Conservation (phyloP, 257 asterid genomes). For the Nicotiana tomentosiformis region DNA sequence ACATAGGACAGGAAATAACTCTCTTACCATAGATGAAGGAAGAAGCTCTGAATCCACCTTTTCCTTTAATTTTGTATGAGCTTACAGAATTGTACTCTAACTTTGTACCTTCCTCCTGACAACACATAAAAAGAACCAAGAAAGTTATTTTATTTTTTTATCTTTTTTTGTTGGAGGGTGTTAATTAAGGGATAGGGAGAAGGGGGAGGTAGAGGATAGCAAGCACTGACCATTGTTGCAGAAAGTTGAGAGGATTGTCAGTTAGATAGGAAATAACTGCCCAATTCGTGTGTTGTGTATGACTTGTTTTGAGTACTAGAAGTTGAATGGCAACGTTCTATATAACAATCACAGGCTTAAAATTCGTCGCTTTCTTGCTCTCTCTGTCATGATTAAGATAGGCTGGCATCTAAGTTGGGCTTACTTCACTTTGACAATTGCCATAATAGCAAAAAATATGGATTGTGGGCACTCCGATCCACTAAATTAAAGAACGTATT, state of each 20-base stretch:
- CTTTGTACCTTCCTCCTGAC: conserved; percentile 46
- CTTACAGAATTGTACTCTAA: conserved; percentile 12
- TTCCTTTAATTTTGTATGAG: conserved; percentile 26
- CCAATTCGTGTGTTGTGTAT: background rate
- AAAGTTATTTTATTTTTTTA: background rate
- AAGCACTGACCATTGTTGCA: conserved; percentile 13
- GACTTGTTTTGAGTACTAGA: too few relatives aligned
- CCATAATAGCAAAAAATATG: background rate
- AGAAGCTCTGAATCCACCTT: conserved; percentile 72
- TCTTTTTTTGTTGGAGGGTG: too few relatives aligned
- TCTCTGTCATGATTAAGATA: conserved; percentile 35
- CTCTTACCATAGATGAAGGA: conserved; percentile 61
- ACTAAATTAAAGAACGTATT: too few relatives aligned
- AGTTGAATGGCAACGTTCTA: conserved; percentile 10
- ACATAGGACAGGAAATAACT: background rate
- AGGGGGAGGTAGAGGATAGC: background rate
- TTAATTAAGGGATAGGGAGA: background rate
- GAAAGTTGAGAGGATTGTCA: too few relatives aligned
- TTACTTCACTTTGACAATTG: conserved; percentile 19
- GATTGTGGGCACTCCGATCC: conserved; percentile 12
- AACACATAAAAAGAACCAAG: background rate
- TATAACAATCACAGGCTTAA: conserved; percentile 29
- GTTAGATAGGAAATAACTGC: background rate
- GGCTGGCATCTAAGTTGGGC: conserved; percentile 35
- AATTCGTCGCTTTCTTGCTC: conserved; percentile 26